Percentiles rank a stretch among this genome's conserved stretches.
phyloP scores from a whole-genome alignment of 768 basidiomycete species.

The Pholiota microspora region DNA sequence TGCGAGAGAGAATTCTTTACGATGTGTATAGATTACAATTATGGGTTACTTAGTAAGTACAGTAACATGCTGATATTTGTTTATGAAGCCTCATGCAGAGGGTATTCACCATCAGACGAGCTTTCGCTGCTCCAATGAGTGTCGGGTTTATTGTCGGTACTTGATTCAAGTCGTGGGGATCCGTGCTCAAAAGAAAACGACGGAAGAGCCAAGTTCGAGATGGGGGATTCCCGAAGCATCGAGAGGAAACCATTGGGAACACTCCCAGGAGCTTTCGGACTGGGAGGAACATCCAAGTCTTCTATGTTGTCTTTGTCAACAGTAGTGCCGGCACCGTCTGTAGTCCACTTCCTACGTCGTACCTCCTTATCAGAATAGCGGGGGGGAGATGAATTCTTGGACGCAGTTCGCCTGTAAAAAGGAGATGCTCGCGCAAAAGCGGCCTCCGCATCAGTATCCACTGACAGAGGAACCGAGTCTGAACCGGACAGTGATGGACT shows the following conservation, averaged over 20 bases:
- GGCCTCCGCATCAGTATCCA: conserved; percentile 79
- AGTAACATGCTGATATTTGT: no score
- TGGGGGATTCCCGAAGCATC: conserved; percentile 42
- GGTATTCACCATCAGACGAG: conserved; percentile 45
- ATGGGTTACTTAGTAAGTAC: neutral
- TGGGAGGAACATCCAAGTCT: conserved; percentile 7
- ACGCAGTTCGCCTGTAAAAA: conserved; percentile 48
- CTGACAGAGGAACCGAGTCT: conserved; percentile 55
- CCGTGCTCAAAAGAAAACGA: conserved; percentile 31
- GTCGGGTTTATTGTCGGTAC: conserved; percentile 29
- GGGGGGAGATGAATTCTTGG: conserved; percentile 28
- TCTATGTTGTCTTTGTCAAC: conserved; percentile 7
- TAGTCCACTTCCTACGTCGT: conserved; percentile 48
- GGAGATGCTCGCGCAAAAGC: conserved; percentile 60
- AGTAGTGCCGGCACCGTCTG: conserved; percentile 34
- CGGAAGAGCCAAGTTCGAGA: conserved; percentile 38
- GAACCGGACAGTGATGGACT: conserved; percentile 37
- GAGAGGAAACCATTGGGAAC: conserved; percentile 32
- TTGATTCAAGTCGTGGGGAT: conserved; percentile 19
- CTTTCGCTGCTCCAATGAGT: conserved; percentile 59
- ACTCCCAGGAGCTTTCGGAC: neutral
- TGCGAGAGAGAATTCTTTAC: no score
- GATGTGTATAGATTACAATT: neutral
- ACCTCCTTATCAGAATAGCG: conserved; percentile 31
- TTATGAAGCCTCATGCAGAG: conserved; percentile 2